These are phyloP conservation scores for Hylodesmum podocarpum DNA, from an alignment of 306 rosid genomes.

Conservation along the genomic window DNA sequence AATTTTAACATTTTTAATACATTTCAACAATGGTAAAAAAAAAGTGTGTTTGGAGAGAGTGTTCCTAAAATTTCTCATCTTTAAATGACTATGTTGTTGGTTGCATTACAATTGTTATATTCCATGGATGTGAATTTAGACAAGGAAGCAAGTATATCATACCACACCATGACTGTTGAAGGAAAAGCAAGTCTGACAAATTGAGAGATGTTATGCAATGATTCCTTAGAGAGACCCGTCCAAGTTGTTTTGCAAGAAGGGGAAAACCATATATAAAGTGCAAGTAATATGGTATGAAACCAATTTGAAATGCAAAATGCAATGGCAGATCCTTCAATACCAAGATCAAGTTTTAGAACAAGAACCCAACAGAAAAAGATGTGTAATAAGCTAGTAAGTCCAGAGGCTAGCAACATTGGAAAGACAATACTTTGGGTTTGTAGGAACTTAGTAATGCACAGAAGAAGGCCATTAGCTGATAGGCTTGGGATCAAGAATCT, in stretches of 20 bases:
- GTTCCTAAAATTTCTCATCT: no score
- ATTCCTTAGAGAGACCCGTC: constrained; percentile 62
- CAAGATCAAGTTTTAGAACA: constrained; percentile 60
- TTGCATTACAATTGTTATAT: no score
- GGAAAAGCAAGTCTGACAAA: constrained; percentile 63
- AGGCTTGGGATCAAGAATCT: constrained; percentile 60
- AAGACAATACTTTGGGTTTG: constrained; percentile 71
- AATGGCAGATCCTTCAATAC: constrained; percentile 61
- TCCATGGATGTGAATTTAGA: no score
- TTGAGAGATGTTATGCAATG: constrained; percentile 44
- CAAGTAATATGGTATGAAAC: constrained; percentile 46
- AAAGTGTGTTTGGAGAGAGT: no score
- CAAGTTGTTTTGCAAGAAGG: constrained; percentile 57
- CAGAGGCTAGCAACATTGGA: constrained; percentile 62
- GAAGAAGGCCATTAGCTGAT: constrained; percentile 51
- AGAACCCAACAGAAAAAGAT: constrained; percentile 52
- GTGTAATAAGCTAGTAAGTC: constrained; percentile 44
- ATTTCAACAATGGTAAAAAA: no score
- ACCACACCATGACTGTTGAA: constrained; percentile 58
- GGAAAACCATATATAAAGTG: constrained; percentile 52
- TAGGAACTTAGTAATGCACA: constrained; percentile 58
- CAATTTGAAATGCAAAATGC: constrained; percentile 59
- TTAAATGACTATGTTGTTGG: no score
- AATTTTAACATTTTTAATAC: no score
- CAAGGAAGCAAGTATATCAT: background rate